Base-by-base conservation (phyloP, 192 early-diverging fungal genomes). In the Backusella luteola region DNA sequence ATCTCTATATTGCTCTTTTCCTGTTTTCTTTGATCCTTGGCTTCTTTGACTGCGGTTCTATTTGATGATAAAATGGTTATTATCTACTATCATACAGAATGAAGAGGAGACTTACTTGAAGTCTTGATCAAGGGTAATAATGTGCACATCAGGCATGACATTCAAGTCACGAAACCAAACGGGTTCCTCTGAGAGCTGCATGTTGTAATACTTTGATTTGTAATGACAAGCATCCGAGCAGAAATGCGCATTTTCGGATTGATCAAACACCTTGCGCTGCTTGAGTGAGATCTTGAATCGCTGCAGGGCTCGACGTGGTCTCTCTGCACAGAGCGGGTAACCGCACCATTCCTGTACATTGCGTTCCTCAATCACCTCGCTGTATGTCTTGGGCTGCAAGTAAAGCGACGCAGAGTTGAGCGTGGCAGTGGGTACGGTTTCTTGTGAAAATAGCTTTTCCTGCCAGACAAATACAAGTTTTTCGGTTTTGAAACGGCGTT, bases 261-360 rank as follows among this genome's bases (percentile, higher is more conserved):
- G 87, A 78, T 96, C 94, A 75, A 87, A 96, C 6, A 97, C 89
- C 81, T 96, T 95, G 42, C 90, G 87, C 32, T 90, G 88, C 2
- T 76, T 75, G 38, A 89, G 67, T 2, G 94, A 94, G 73, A 97
- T 95, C 32, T 88, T 84, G 76, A 87, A 96, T 75, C 71, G 36
- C 79, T 79, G n/a, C 87, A 87, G 70, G 83, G 76, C 41, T 85
- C 63, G 39, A 75, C 81, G 34, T 77, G 83, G 15, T 59, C 14
- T 85, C 77, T n/a, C 69, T 56, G 36, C 34, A 79, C 96, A 97
- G 19, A 97, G 79, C 29, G 96, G 94, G 72, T 96, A 97, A 1
- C 93, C 96, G 76, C 96, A 97, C 19, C 91, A 75, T 14, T 87
- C 85, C 56, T 84, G 86, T 0, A 93, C 81, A 19, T 86, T 83